phyloP scores from a whole-genome alignment of 1,284 basidiomycete genomes.

The Irpex sp. region DNA sequence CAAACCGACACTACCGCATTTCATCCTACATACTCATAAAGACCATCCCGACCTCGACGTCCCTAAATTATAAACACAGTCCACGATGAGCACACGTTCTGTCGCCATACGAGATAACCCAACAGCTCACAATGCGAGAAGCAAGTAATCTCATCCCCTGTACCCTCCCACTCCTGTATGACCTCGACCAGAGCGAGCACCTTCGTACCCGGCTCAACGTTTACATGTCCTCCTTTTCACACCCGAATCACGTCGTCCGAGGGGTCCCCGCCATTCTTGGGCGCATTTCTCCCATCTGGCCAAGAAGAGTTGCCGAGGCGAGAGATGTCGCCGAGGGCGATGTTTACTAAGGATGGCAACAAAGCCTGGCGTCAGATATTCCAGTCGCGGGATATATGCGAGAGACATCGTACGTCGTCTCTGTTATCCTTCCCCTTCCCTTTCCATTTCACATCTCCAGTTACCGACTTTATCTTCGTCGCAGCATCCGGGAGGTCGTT shows the following conservation, averaged over 20 bases:
- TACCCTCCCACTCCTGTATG: conserved; percentile 53
- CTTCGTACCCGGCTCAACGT: conserved; percentile 62
- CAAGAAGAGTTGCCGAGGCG: neutral
- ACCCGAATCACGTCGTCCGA: conserved; percentile 40
- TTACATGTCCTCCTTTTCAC: conserved; percentile 50
- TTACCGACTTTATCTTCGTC: conserved; percentile 6
- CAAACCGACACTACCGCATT: conserved; percentile 63
- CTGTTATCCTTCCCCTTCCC: conserved; percentile 20
- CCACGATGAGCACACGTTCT: neutral
- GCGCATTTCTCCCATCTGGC: neutral
- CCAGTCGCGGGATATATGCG: too few species aligned
- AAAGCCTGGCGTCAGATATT: too few species aligned
- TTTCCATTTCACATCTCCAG: conserved; percentile 3
- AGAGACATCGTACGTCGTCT: conserved; percentile 9
- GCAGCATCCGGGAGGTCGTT: conserved; percentile 43
- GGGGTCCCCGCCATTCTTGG: conserved; percentile 19
- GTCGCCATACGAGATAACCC: neutral
- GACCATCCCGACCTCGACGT: conserved; percentile 62
- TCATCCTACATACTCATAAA: conserved; percentile 43
- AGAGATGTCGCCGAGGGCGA: conserved; percentile 7
- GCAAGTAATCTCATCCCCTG: conserved; percentile 62
- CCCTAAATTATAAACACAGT: conserved; percentile 36
- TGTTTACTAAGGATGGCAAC: conserved; percentile 1
- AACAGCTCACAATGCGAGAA: conserved; percentile 64
- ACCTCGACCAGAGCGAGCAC: conserved; percentile 52